A percentile compares a stretch with the other conserved stretches of the same genome.
Conservation (phyloP, 768 basidiomycete genomes). For the Russula earlei region DNA sequence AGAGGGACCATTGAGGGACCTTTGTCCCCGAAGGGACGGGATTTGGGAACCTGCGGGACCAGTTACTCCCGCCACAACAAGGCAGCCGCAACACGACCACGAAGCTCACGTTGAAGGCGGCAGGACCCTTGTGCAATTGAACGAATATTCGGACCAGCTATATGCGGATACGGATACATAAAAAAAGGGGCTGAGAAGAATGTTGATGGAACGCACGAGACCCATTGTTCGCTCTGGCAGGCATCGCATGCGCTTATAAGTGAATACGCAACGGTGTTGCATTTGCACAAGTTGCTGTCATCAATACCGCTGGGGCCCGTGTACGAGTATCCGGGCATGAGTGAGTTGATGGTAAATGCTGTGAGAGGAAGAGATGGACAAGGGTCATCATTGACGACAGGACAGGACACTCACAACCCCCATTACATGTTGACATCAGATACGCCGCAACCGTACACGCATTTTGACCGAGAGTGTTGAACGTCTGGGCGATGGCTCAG, state of each 20-base stretch:
- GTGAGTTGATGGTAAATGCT: slow-evolving; percentile 2
- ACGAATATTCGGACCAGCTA: not conserved
- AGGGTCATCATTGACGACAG: not conserved
- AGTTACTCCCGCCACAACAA: not conserved
- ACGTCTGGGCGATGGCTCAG: not conserved
- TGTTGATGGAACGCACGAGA: not conserved
- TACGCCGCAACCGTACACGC: slow-evolving; percentile 1
- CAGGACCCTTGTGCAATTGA: not conserved
- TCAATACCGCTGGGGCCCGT: not conserved
- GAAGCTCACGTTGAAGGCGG: slow-evolving; percentile 2
- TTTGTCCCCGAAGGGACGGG: slow-evolving; percentile 3
- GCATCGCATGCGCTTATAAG: slow-evolving; percentile 15
- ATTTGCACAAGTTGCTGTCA: slow-evolving; percentile 4
- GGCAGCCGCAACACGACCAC: too few relatives aligned
- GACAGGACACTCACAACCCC: not conserved
- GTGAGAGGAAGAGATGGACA: not conserved
- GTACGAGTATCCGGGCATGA: not conserved
- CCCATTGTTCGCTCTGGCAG: not conserved
- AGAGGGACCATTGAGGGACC: slow-evolving; percentile 4
- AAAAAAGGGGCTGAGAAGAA: not conserved
- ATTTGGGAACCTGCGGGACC: not conserved
- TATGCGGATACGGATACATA: too few relatives aligned
- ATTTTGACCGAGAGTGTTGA: slow-evolving; percentile 7
- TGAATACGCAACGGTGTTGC: slow-evolving; percentile 2
- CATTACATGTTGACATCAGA: slow-evolving; percentile 4